Base-by-base conservation (phyloP, 352 stramenopile species). In the Globisporangium rhizosaccharum region DNA sequence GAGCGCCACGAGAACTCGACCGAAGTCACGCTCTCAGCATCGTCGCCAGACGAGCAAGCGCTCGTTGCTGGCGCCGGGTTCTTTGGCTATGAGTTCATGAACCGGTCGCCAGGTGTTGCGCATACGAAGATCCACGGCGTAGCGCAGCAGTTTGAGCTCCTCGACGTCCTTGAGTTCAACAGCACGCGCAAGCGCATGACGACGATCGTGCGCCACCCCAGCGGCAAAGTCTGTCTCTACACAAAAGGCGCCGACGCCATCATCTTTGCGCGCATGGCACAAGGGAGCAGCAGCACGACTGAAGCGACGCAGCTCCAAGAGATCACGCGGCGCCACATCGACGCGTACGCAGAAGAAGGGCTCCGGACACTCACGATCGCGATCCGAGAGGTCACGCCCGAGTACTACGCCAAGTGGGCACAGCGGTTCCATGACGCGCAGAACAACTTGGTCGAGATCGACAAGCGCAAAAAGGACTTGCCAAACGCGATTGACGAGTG, bases 171-270 rank as follows among this genome's bases (percentile, higher is more conserved):
- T 20, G 87, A 94, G 51, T 98, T 98, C 64, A 94, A 96, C 65
- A 96, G 84, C 45, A 95, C 85, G 7, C 73, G 94, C 23, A 98
- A 98, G 70, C 81, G 94, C 3, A 98, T 98, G 93, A 96, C 85
- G 8, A 87, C 90, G 2, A 78, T 98, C 26, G 88, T 98, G 39
- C 72, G 76, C 7, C 75, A 82, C 59, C 76, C 82, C 0, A 70
- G 87, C 30, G 75, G 80, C 5, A 61, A 59, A 1, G 76, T 92
- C 10, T 85, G 72, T 9, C 66, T 92, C 48, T 92, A 89, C 56
- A 78, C 75, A 4, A 92, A 92, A 68, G 82, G 83, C 0, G 83
- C 81, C 1, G 83, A 93, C 59, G 78, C 80, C 1, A 79, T 86
- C 44, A 81, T 93, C 47, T 87, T 82, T 46, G 74, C 72, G 0